These are phyloP conservation scores for Cicer bijugum DNA, from an alignment of 306 rosid genomes.

Conservation along the genomic window DNA sequence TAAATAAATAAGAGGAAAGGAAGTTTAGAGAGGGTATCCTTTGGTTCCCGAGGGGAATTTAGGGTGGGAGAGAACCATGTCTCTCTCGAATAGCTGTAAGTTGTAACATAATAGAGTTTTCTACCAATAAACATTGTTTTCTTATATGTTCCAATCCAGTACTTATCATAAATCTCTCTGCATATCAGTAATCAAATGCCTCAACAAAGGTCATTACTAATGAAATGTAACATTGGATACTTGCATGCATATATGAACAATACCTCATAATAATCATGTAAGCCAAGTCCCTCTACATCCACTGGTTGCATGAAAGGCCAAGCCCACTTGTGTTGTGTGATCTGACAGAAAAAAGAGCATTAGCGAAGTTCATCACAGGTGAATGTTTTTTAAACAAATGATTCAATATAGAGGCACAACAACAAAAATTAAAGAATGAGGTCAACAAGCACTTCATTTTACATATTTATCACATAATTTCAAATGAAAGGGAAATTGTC, in stretches of 20 bases:
- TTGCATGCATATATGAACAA: constrained; percentile 30
- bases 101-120: background rate
- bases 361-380: background rate
- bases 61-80: background rate
- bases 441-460: constrained; percentile 2
- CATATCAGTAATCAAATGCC: constrained; percentile 17
- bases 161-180: background rate
- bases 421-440: constrained; percentile 13
- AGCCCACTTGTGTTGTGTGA: constrained; percentile 87
- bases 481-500: background rate
- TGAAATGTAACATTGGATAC: constrained; percentile 22
- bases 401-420: constrained; percentile 12
- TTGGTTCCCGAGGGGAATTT: background rate
- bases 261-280: constrained; percentile 89
- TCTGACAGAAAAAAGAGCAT: constrained; percentile 58
- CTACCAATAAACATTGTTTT: background rate
- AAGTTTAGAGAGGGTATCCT: background rate
- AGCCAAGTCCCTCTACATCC: constrained; percentile 88
- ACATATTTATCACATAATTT: constrained; percentile 15
- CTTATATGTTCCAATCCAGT: background rate
- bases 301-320: constrained; percentile 98
- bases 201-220: constrained; percentile 17
- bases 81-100: background rate
- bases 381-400: constrained; percentile 12
- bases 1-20: background rate